Evolutionary conservation across 495 filamentous ascomycete species (phyloP), one percentile per base, ranked within the genome.

Genomic region (Terfezia boudieri): DNA sequence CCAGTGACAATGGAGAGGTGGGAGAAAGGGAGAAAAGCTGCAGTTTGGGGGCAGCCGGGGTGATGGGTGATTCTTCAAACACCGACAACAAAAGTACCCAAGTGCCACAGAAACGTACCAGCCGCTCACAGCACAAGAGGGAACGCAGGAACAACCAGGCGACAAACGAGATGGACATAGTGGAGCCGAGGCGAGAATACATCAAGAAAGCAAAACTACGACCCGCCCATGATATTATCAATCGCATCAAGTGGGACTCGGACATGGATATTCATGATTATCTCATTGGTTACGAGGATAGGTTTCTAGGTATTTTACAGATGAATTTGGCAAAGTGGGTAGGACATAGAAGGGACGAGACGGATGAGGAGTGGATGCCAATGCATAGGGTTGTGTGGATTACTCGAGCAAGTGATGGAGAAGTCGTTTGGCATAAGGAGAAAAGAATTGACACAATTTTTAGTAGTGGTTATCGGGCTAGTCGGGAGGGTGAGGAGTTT

Each of bases 351-450:
- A 74, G 68, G 17, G 84, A 89, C 56, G 71, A 77, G 48, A 88
- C 82, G 26, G 80, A 89, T 58, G 80, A 89, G 59, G 84, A 88
- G 57, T 89, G 86, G 61, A 88, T 89, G 58, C 85, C 85, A 8
- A 75, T 82, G 67, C 84, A 89, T 67, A 73, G 85, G 5, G 80
- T 89, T 51, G 52, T 83, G 51, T 85, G 81, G 58, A 85, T 89
- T 57, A 76, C 74, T 64, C 70, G 73, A 51, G 73, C 67, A 59
- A 64, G 64, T 8, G 67, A 74, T 55, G 70, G 68, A 11, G 65
- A 69, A 12, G 62, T 70, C 36, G 69, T 81, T 10, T 81, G 79
- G 77, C 74, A 80, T 56, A 66, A 75, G 50, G 67, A 67, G 53
- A 61, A 63, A 66, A 78, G 71, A 67, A 75, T 71, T 60, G 79